A percentile compares a stretch with the other conserved stretches of the same genome.
phyloP scores from a whole-genome alignment of 2,329 filamentous ascomycete species.

The Endocalyx cinctus region DNA sequence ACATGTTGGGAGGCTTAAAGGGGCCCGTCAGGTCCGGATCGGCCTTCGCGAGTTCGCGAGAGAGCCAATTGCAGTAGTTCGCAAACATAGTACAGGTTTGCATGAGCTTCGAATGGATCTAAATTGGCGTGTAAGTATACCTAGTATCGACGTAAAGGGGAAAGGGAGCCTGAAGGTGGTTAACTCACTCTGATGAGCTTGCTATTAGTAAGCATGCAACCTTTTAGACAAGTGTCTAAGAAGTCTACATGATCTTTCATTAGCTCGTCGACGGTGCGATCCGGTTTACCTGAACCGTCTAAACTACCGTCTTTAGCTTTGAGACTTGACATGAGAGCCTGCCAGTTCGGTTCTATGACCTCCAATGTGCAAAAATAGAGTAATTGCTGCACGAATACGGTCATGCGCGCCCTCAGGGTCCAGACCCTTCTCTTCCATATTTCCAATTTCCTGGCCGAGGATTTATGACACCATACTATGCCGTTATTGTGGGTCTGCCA shows the following conservation, averaged over 20 bases:
- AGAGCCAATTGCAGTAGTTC: slow-evolving; percentile 80
- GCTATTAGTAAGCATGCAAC: slow-evolving; percentile 97
- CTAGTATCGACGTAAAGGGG: background rate
- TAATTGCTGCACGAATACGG: slow-evolving; percentile 94
- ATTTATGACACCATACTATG: slow-evolving; percentile 76
- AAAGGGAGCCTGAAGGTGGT: no score
- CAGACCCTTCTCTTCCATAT: slow-evolving; percentile 91
- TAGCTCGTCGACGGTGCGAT: slow-evolving; percentile 85
- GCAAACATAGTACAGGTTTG: slow-evolving; percentile 94
- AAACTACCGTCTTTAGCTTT: slow-evolving; percentile 53
- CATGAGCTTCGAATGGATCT: slow-evolving; percentile 98
- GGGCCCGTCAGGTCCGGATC: slow-evolving; percentile 70
- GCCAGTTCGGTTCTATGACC: slow-evolving; percentile 97
- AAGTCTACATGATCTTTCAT: slow-evolving; percentile 99
- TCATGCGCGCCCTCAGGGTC: slow-evolving; percentile 88
- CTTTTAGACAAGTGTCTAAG: slow-evolving; percentile 93
- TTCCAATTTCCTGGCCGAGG: slow-evolving; percentile 68
- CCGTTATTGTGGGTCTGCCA: slow-evolving; percentile 89
- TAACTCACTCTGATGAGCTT: slow-evolving; percentile 77
- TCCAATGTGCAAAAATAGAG: slow-evolving; percentile 96
- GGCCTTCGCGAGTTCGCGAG: slow-evolving; percentile 75
- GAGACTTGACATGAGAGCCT: slow-evolving; percentile 83
- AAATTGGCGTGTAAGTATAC: background rate
- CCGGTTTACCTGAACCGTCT: slow-evolving; percentile 34
- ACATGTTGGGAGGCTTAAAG: slow-evolving; percentile 55